A percentile compares a stretch with the other conserved stretches of the same genome.
Conservation (phyloP, 2,329 filamentous ascomycete species). For the Colletotrichum sp. region DNA sequence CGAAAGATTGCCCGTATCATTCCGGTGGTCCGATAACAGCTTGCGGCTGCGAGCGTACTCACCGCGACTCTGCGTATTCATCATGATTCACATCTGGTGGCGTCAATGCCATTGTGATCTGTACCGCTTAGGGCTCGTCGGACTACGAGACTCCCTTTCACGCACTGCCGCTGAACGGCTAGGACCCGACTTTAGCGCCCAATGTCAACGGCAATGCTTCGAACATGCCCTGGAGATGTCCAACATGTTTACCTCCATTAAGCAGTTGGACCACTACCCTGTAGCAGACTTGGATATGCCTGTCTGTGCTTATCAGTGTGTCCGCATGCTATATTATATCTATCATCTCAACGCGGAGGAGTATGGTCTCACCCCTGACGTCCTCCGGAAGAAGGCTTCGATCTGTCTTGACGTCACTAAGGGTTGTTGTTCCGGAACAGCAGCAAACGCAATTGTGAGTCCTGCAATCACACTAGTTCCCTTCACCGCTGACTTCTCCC, state of each 20-base stretch:
- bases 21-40: conserved; percentile 63
- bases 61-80: conserved; percentile 59
- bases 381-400: conserved; percentile 53
- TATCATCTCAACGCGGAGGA: conserved; percentile 50
- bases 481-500: conserved; percentile 13
- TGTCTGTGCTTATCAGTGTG: conserved; percentile 61
- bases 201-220: conserved; percentile 56
- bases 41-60: conserved; percentile 62
- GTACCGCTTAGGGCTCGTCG: conserved; percentile 56
- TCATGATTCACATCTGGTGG: conserved; percentile 67
- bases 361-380: conserved; percentile 48
- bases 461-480: neutral
- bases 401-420: conserved; percentile 56
- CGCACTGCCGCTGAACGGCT: conserved; percentile 47
- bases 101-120: conserved; percentile 63
- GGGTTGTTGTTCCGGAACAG: conserved; percentile 55
- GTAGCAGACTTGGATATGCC: conserved; percentile 61
- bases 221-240: conserved; percentile 61
- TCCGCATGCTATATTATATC: conserved; percentile 56
- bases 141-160: conserved; percentile 56
- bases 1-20: conserved; percentile 56
- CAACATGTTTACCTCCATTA: conserved; percentile 57
- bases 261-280: conserved; percentile 55
- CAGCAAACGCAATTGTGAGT: conserved; percentile 45
- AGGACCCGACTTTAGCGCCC: conserved; percentile 52